phyloP scores from a whole-genome alignment of 75 land plant genomes.

The Pinus tabuliformis region DNA sequence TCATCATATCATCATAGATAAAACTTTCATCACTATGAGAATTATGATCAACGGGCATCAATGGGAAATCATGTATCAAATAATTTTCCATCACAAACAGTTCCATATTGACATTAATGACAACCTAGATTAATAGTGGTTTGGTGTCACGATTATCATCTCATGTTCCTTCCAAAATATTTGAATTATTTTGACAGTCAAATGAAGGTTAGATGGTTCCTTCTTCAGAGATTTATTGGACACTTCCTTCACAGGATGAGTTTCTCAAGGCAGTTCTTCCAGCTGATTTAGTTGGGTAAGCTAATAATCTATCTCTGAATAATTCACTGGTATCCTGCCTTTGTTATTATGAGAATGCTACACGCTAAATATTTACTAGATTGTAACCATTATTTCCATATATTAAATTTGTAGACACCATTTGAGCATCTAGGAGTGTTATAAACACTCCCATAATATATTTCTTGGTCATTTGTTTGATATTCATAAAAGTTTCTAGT shows the following conservation, averaged over 20 bases:
- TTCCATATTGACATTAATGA: no score
- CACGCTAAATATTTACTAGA: neutral
- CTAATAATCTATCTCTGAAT: neutral
- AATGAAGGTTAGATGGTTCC: conserved; percentile 63
- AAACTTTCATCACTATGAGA: no score
- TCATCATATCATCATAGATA: no score
- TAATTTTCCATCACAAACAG: no score
- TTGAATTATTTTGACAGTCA: conserved; percentile 34
- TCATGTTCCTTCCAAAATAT: conserved; percentile 51
- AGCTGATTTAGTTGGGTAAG: conserved; percentile 57
- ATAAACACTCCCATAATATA: no score
- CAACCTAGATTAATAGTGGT: conserved; percentile 12
- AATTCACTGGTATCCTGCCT: neutral
- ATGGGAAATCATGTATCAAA: no score
- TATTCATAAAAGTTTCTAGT: no score
- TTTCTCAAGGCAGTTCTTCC: conserved; percentile 48
- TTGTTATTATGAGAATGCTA: neutral
- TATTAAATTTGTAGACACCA: neutral
- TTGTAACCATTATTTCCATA: neutral
- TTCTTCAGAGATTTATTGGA: conserved; percentile 54
- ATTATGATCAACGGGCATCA: no score
- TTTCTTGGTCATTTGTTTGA: no score
- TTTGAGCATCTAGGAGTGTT: no score
- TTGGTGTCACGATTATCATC: conserved; percentile 63
- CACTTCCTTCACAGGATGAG: conserved; percentile 49